Evolutionary conservation across 2,329 filamentous ascomycete species (phyloP), one percentile per base, ranked within the genome.

Genomic region (Microcyclospora pomicola): DNA sequence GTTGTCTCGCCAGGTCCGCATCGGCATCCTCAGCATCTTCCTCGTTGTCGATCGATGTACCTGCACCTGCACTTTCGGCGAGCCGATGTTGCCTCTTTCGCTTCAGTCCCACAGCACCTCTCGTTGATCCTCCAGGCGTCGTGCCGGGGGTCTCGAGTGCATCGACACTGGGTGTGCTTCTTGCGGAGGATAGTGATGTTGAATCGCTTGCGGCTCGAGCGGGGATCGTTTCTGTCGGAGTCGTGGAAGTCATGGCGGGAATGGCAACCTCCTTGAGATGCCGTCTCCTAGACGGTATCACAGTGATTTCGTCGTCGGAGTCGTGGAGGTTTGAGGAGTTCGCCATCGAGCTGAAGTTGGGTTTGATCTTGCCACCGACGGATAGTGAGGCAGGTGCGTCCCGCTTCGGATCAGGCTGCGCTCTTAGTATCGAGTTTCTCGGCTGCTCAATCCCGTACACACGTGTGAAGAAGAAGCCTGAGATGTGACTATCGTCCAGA

Each of bases 101-200:
- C 42, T 52, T 59, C 10, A 27, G 41, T 4, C 11, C 50, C 0
- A 44, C 34, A 36, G 49, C 51, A 35, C 56, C 46, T 35, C 38
- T 50, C 7, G 63, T 45, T 7, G 64, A 64, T 15, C 64, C 60
- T 15, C 62, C 65, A 3, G 73, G 75, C 9, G 75, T 78, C 13
- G 77, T 81, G 29, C 65, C 71, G 4, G 76, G 75, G 3, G 77
- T 81, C 41, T 73, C 75, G 49, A 69, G 71, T 9, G 52, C 47
- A 29, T 44, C 50, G 34, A 46, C 48, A 13, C 42, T 43, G 15
- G 14, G 12, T 31, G 30, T 5, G 12, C 12, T n/a, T 15, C 12
- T n/a, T 6, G 43, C 34, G 5, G 52, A 51, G 3, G 48, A 48
- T 9, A 45, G 27, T 15, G 33, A 39, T 9, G 35, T 40, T 27